A percentile compares a stretch with the other conserved stretches of the same genome.
Conservation (phyloP, 306 rosid species). For the Dalbergia oliveri region DNA sequence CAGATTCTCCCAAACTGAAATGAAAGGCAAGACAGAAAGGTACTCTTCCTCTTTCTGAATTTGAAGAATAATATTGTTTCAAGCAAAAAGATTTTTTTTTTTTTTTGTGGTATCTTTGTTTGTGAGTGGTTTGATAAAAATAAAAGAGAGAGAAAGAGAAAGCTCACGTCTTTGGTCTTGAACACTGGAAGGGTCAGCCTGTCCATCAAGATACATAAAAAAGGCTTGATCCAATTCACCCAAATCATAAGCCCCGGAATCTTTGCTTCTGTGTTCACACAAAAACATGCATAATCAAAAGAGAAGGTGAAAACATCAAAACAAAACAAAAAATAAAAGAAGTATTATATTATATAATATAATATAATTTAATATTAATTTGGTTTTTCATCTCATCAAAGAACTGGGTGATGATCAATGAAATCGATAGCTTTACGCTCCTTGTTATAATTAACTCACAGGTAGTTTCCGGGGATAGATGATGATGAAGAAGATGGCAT, state of each 20-base stretch:
- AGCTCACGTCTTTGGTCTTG: slow-evolving; percentile 79
- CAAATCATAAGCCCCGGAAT: slow-evolving; percentile 81
- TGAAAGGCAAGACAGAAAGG: slow-evolving; percentile 19
- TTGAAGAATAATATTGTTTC: not conserved
- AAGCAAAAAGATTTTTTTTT: not conserved
- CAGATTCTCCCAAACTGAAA: slow-evolving; percentile 51
- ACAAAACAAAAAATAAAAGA: not conserved
- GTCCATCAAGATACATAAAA: slow-evolving; percentile 88
- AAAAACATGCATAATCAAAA: not conserved
- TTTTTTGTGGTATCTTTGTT: not conserved
- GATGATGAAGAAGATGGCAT: slow-evolving; percentile 77
- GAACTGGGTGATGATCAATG: not conserved
- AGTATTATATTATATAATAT: not conserved
- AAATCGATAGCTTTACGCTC: not conserved
- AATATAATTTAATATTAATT: not conserved
- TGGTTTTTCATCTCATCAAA: not conserved
- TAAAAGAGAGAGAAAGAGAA: slow-evolving; percentile 21
- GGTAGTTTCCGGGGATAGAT: slow-evolving; percentile 69
- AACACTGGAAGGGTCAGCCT: slow-evolving; percentile 59
- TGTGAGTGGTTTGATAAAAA: not conserved
- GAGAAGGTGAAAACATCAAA: not conserved
- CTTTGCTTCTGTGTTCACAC: slow-evolving; percentile 65
- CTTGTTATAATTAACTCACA: slow-evolving; percentile 60
- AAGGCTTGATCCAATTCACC: slow-evolving; percentile 96
- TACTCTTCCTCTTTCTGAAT: slow-evolving; percentile 36